Conservation (phyloP, 1,139 yeast genomes). For the Saccharomycopsis hybrid region DNA sequence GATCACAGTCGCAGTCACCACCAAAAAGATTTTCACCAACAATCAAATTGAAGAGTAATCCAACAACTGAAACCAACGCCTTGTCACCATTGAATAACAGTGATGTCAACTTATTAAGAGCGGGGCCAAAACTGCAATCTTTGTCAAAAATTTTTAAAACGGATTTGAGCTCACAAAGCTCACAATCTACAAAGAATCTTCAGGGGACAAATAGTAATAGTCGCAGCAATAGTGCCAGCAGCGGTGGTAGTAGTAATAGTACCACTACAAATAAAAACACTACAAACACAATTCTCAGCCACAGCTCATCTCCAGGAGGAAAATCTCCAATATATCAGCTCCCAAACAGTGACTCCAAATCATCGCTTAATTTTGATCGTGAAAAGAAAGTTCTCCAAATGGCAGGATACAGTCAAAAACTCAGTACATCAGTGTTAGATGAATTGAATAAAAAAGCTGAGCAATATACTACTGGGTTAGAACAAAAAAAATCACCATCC, state of each 20-base stretch:
- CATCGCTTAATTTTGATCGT: conserved; percentile 12
- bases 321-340: neutral
- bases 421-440: conserved; percentile 18
- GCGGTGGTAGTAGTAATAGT: neutral
- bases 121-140: neutral
- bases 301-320: neutral
- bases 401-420: conserved; percentile 22
- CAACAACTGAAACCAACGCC: neutral
- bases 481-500: neutral
- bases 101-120: neutral
- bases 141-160: neutral
- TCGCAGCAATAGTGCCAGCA: neutral
- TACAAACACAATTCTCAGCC: too few relatives aligned
- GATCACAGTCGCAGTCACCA: neutral
- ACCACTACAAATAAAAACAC: neutral
- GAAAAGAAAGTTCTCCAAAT: conserved; percentile 15
- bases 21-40: neutral
- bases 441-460: conserved; percentile 19
- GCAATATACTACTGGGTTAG: conserved; percentile 9
- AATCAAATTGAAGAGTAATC: neutral
- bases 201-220: neutral
- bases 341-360: conserved; percentile 5
- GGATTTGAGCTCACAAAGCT: neutral
- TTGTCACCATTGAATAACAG: neutral
- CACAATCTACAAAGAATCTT: neutral